Conservation (phyloP, 78 protist species). For the Tieghemostelium lacteum region DNA sequence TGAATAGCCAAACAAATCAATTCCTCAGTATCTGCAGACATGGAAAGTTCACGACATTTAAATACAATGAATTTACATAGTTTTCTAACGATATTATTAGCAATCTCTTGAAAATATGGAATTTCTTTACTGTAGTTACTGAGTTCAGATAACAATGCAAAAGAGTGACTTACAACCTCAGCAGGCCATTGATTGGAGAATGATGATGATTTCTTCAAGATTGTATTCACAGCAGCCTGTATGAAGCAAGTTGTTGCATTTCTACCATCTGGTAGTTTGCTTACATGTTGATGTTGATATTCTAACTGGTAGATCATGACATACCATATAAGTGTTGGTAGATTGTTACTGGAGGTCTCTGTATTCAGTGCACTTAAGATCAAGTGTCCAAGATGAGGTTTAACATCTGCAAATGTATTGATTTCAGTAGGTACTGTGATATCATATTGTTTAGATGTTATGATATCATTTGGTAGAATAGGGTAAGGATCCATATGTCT, state of each 20-base stretch:
- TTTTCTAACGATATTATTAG: conserved; percentile 30
- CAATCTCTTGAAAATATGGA: conserved; percentile 49
- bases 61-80: conserved; percentile 55
- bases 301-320: conserved; percentile 52
- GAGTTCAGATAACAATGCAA: conserved; percentile 37
- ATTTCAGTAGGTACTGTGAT: conserved; percentile 20
- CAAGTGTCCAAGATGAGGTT: conserved; percentile 36
- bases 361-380: conserved; percentile 47
- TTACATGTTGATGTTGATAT: conserved; percentile 41
- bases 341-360: conserved; percentile 29
- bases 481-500: conserved; percentile 56
- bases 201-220: conserved; percentile 49
- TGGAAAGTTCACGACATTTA: conserved; percentile 27
- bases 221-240: conserved; percentile 28
- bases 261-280: conserved; percentile 34
- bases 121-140: conserved; percentile 1
- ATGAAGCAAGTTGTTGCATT: conserved; percentile 10
- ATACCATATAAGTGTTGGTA: conserved; percentile 50
- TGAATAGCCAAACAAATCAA: conserved; percentile 6
- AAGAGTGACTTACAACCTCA: conserved; percentile 24
- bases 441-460: conserved; percentile 32
- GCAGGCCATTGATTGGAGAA: conserved; percentile 68
- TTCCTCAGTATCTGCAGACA: conserved; percentile 46
- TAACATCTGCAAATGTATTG: conserved; percentile 21
- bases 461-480: conserved; percentile 34